Evolutionary conservation across 176 grass and related monocot species (phyloP), one percentile per base, ranked within the genome.

Genomic region (Zizania latifolia): DNA sequence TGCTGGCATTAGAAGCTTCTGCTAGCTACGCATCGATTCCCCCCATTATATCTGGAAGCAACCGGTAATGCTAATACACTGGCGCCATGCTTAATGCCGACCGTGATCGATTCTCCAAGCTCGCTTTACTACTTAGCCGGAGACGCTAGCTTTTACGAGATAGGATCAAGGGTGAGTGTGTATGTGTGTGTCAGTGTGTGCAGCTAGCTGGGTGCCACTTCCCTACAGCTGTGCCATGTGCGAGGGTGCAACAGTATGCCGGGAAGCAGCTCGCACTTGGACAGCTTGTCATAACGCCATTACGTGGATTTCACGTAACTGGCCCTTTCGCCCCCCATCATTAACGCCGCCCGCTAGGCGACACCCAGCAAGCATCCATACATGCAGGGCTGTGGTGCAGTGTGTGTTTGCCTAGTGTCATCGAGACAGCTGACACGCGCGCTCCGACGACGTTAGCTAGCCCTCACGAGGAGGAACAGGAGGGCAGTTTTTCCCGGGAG

Each of bases 211-310:
- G 65, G 68, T 71, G 41, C 72, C 72, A 71, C 78, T 38, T 8
- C 12, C 38, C 27, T 21, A 61, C 62, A 76, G 62, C 77, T 75
- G 58, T 72, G 72, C 67, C 85, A 87, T 62, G 46, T 46, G 72
- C 65, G 22, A 11, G 34, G 8, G 78, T 55, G 72, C 65, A 23
- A 11, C 43, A 17, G 78, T 55, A n/a, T n/a, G 71, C 54, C 2
- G 34, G 37, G 45, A 24, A 7, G 31, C 16, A 28, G 34, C 62
- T 38, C 26, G 36, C 16, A 4, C 5, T 46, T 30, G 72, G 64
- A 64, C 65, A 58, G 71, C 72, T 76, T 22, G 40, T 68, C 26
- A 9, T 75, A 33, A 54, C 10, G 78, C 14, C n/a, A 62, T 55
- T 68, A 69, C 62, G 77, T 81, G 41, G 83, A 70, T 28, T 34